A percentile compares a stretch with the other conserved stretches of the same genome.
Evolutionary conservation across 805 yeast genomes (phyloP).

Genomic region (Kodamaea laetipori): DNA sequence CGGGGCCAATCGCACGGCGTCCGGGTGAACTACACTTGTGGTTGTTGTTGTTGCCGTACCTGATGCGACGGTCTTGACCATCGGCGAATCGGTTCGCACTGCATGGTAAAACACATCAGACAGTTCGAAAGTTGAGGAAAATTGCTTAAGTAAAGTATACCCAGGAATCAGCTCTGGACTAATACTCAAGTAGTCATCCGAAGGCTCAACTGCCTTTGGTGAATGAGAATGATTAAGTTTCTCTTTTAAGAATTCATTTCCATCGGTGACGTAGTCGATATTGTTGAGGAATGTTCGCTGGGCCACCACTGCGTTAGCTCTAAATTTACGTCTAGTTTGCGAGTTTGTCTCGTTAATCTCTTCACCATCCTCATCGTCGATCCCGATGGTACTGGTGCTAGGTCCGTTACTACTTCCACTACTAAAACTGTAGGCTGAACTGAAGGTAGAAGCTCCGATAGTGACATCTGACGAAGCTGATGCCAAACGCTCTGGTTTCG

Average conservation of each 20-base stretch:
- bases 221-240: constrained; percentile 10
- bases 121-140: constrained; percentile 15
- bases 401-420: neutral
- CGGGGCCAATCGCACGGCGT: constrained; percentile 10
- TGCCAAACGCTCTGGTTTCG: neutral
- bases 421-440: neutral
- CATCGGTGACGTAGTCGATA: constrained; percentile 26
- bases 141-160: constrained; percentile 23
- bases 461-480: neutral
- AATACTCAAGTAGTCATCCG: constrained; percentile 19
- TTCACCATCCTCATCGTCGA: neutral
- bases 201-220: constrained; percentile 10
- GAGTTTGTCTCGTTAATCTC: neutral
- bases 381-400: neutral
- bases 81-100: constrained; percentile 14
- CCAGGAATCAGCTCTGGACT: constrained; percentile 25
- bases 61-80: neutral
- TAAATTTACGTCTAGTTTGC: constrained; percentile 8
- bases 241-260: constrained; percentile 21
- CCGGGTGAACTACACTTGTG: constrained; percentile 10
- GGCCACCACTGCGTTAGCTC: constrained; percentile 16
- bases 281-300: constrained; percentile 29
- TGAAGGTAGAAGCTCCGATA: neutral
- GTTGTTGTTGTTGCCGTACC: neutral
- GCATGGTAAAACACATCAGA: constrained; percentile 23